Conservation (phyloP, 2,329 filamentous ascomycete species). For the Tolypocladium paradoxum region DNA sequence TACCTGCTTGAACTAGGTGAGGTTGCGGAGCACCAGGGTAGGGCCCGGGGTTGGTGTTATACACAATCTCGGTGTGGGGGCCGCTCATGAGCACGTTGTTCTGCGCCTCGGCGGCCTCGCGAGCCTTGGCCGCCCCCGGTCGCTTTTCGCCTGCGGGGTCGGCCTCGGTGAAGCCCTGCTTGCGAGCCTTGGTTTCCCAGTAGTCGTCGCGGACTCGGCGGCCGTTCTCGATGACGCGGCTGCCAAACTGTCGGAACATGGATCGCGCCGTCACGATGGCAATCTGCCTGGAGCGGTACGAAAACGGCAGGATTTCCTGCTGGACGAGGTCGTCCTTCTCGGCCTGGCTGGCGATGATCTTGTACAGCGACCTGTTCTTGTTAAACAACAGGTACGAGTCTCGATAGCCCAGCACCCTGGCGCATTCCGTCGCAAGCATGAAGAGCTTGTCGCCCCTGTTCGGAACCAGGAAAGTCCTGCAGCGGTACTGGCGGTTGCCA, state of each 20-base stretch:
- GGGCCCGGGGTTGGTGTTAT: constrained; percentile 60
- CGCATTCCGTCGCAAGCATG: constrained; percentile 97
- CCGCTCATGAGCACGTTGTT: constrained; percentile 51
- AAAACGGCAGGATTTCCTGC: constrained; percentile 93
- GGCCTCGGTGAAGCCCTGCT: constrained; percentile 96
- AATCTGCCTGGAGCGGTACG: constrained; percentile 95
- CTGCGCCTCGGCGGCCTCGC: constrained; percentile 68
- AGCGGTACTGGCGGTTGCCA: constrained; percentile 79
- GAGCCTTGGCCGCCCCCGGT: constrained; percentile 79
- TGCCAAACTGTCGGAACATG: constrained; percentile 98
- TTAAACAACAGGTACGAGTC: constrained; percentile 99
- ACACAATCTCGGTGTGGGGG: constrained; percentile 78
- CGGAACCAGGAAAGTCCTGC: constrained; percentile 86
- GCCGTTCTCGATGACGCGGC: constrained; percentile 81
- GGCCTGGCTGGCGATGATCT: constrained; percentile 91
- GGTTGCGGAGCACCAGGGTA: constrained; percentile 58
- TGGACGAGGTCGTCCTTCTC: constrained; percentile 95
- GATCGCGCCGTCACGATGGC: constrained; percentile 94
- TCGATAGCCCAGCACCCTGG: constrained; percentile 82
- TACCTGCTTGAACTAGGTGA: constrained; percentile 60
- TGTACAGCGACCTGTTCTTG: constrained; percentile 92
- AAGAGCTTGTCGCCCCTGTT: constrained; percentile 88
- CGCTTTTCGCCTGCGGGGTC: constrained; percentile 93
- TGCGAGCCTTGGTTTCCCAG: constrained; percentile 94
- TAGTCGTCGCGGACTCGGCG: constrained; percentile 93